Percentiles rank a stretch among this genome's conserved stretches.
Evolutionary conservation across 345 rosid species (phyloP).

Genomic region (Zanthoxylum bungeanum): DNA sequence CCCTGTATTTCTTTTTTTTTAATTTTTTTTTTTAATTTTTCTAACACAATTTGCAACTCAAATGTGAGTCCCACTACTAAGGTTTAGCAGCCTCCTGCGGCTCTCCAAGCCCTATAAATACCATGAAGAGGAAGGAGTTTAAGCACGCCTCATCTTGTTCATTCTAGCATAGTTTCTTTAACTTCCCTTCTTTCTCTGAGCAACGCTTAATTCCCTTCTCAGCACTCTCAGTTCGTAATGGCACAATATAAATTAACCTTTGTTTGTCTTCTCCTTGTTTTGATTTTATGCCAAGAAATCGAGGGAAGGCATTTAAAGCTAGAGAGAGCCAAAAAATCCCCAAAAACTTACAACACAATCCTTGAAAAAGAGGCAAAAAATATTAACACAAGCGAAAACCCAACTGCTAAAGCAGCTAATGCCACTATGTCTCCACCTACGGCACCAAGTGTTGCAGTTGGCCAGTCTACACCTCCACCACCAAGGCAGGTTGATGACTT

Average conservation of each 20-base stretch:
- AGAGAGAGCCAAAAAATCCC: not conserved
- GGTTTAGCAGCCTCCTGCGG: too few relatives aligned
- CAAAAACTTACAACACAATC: constrained; percentile 3
- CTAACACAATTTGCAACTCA: too few relatives aligned
- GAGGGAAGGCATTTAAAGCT: constrained; percentile 40
- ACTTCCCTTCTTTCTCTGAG: not conserved
- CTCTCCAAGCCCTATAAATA: constrained; percentile 13
- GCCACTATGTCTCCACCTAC: constrained; percentile 17
- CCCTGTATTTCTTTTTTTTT: too few relatives aligned
- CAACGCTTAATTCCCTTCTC: not conserved
- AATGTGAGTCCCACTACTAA: too few relatives aligned
- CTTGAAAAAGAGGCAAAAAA: constrained; percentile 9
- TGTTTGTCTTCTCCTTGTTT: constrained; percentile 24
- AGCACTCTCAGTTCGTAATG: constrained; percentile 21
- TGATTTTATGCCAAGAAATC: constrained; percentile 27
- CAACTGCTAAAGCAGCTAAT: not conserved
- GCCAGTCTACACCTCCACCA: constrained; percentile 15
- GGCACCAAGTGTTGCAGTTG: constrained; percentile 9
- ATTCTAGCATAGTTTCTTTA: not conserved
- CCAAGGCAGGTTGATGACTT: constrained; percentile 39
- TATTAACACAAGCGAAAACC: too few relatives aligned
- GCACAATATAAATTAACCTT: constrained; percentile 32
- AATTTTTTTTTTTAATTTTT: too few relatives aligned
- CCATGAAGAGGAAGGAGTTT: not conserved
- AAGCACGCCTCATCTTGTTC: not conserved